Evolutionary conservation across 2,329 filamentous ascomycete genomes (phyloP).

Genomic region (Scedosporium boydii): DNA sequence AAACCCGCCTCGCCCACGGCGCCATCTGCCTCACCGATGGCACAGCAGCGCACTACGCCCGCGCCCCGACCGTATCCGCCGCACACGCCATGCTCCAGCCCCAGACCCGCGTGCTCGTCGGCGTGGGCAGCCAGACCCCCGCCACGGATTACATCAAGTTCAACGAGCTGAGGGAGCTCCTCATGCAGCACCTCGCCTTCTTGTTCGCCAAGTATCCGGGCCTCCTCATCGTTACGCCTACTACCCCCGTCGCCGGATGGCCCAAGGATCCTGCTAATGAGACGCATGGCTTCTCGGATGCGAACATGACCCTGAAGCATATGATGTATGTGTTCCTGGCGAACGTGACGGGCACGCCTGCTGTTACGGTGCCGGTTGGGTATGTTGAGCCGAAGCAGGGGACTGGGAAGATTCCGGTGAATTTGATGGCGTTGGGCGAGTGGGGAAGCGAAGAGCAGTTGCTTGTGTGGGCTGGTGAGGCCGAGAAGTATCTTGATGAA

Average conservation of each 20-base stretch:
- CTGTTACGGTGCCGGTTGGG: constrained; percentile 65
- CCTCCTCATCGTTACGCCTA: constrained; percentile 70
- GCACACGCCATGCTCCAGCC: constrained; percentile 50
- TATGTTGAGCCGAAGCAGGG: constrained; percentile 52
- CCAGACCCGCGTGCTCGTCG: constrained; percentile 61
- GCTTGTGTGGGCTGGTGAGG: constrained; percentile 48
- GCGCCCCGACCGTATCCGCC: constrained; percentile 31
- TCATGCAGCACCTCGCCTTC: constrained; percentile 70
- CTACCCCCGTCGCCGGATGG: constrained; percentile 68
- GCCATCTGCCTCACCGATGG: constrained; percentile 69
- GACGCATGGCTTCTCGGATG: constrained; percentile 65
- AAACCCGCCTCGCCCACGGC: constrained; percentile 69
- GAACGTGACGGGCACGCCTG: constrained; percentile 72
- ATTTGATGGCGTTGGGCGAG: constrained; percentile 54
- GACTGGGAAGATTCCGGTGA: constrained; percentile 49
- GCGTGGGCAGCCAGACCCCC: constrained; percentile 53
- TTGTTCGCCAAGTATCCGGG: constrained; percentile 64
- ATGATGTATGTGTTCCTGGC: constrained; percentile 85
- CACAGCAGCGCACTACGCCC: constrained; percentile 33
- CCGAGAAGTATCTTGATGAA: constrained; percentile 45
- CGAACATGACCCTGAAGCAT: constrained; percentile 59
- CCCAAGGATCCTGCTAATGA: constrained; percentile 48
- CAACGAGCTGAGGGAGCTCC: constrained; percentile 61
- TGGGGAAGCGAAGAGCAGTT: constrained; percentile 59
- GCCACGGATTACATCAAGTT: constrained; percentile 63